Evolutionary conservation across 2,329 filamentous ascomycete genomes (phyloP), one percentile per base, ranked within the genome.

Genomic region (Didymella pinodella): DNA sequence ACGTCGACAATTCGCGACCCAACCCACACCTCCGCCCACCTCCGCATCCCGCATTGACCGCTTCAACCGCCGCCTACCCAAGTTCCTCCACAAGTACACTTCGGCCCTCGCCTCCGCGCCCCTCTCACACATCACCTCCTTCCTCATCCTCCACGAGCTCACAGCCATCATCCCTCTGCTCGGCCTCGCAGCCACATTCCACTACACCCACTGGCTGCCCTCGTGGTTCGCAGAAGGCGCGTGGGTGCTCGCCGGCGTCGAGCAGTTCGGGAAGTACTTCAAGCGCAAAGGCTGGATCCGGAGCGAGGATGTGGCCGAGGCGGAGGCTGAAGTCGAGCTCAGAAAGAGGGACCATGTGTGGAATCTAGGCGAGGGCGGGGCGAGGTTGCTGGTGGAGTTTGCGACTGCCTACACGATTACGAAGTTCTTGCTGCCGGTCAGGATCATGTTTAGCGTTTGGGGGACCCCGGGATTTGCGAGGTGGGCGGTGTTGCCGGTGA

Each of bases 321-420:
- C 80, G 1, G 74, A 72, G 32, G 64, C 65, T 12, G 72, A 77
- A 50, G 74, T 77, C 48, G 69, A 72, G 31, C 34, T 72, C 58
- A 62, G 69, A 48, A 68, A 55, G 55, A 64, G 70, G 64, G 77
- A 77, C 66, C 72, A 65, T 70, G 72, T 72, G 76, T 78, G 65
- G 74, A 74, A 72, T 43, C 62, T 74, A 44, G 76, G 78, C 18
- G 76, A 82, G 57, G 72, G 68, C 20, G 85, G 85, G 0, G 81
- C 84, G 34, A 82, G 83, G 59, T 61, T 88, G 59, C 79, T 89
- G 31, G 78, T 88, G 22, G 86, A 89, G 77, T 86, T 98, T 64
- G 95, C 92, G 25, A 90, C 95, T 20, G 93, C 95, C 5, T 99
- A 95, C 81, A 90, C 92, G 0, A 85, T 97, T 63, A 96, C 92